Base-by-base conservation (phyloP, 2,329 filamentous ascomycete genomes). In the Pseudogymnoascus sp. region DNA sequence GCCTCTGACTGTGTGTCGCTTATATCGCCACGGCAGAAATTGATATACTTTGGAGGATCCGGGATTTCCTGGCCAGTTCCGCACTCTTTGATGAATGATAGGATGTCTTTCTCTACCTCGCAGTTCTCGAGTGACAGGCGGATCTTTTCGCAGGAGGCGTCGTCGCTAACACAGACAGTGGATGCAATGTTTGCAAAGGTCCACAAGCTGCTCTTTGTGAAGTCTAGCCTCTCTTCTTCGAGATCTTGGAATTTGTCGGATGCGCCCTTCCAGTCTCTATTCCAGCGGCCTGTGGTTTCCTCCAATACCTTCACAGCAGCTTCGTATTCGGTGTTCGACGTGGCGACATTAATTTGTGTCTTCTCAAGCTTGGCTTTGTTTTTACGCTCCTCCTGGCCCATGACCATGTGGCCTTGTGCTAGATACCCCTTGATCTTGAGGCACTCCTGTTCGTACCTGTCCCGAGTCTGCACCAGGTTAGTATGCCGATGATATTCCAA, bases 211-310 rank as follows among this genome's bases (percentile, higher is more conserved):
- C 90, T 96, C 80, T 97, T 99, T 67, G 92, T 92, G 73, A 96
- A 99, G 75, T 99, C 94, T 39, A 99, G 82, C 45, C 94, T 84
- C 76, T 99, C 94, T 75, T 99, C 95, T 76, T 99, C 94, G 11
- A 99, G 84, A 71, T 99, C 95, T 78, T 99, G 95, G 76, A 99
- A 99, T 79, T 97, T 99, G 81, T 95, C 95, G 70, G 94, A 96
- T 0, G 93, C 94, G 19, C 90, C 86, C 76, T 97, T 99, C 94
- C 94, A 99, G 74, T 99, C 94, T 70, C 93, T 84, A 73, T 99
- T 99, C 94, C 94, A 99, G 62, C 93, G 84, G 4, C 86, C 89
- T 0, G 94, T 99, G 0, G 94, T 99, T 69, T 97, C 94, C 72
- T 99, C 93, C 4, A 99, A 82, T 1, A 90, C 82, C 75, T 97